Percentiles rank a stretch among this genome's conserved stretches.
These are phyloP conservation scores for Rhodomyrtus tomentosa DNA, from an alignment of 345 rosid genomes.

Conservation along the genomic window DNA sequence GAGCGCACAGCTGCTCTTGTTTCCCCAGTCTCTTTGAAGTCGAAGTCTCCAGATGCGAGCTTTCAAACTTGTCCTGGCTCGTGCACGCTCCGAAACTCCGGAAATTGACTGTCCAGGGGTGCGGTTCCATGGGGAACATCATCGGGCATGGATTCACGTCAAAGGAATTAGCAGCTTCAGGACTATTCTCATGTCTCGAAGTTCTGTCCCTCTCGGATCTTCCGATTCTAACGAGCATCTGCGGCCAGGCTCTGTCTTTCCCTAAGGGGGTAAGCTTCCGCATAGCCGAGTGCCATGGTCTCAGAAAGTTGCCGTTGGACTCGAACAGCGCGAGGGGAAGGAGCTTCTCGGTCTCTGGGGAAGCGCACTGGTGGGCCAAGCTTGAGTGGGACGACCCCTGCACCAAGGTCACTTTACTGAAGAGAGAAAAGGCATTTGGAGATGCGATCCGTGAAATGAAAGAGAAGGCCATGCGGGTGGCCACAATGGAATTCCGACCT, in stretches of 20 bases:
- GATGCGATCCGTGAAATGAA: too few species aligned
- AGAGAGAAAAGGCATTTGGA: too few species aligned
- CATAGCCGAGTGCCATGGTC: rapidly evolving
- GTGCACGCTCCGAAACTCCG: neutral
- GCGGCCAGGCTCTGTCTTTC: neutral
- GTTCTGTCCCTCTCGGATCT: rapidly evolving
- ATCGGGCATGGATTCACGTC: neutral
- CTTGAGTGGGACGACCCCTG: neutral
- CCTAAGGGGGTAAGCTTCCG: neutral
- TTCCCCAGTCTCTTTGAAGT: neutral
- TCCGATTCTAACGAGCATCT: neutral
- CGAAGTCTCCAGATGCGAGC: rapidly evolving
- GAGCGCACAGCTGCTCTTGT: neutral
- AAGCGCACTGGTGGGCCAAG: neutral
- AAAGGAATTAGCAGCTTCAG: neutral
- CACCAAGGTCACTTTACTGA: neutral
- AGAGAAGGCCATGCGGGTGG: too few species aligned
- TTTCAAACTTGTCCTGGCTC: neutral
- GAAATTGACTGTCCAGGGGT: rapidly evolving
- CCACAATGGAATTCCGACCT: too few species aligned
- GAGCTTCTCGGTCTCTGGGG: neutral
- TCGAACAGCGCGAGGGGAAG: neutral
- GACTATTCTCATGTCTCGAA: neutral
- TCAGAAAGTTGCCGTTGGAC: neutral
- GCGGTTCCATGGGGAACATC: rapidly evolving